Base-by-base conservation (phyloP, 805 yeast genomes). In the Metschnikowia continentalis region DNA sequence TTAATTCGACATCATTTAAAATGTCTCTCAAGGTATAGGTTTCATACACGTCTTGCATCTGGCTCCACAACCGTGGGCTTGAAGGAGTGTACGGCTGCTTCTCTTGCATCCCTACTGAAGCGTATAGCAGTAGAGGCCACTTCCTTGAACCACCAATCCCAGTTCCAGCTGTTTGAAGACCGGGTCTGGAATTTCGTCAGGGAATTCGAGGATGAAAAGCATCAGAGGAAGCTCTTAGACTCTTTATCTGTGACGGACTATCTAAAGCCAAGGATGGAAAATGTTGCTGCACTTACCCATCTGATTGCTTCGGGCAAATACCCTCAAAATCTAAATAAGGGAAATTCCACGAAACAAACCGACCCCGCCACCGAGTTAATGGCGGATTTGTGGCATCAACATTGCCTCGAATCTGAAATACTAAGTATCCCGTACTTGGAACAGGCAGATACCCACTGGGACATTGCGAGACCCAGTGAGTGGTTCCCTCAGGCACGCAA, bases 401-500 rank as follows among this genome's bases (percentile, higher is more conserved):
- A 47, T 30, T 45, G 33, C 15, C 46, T 53, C 19, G 46, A 50
- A 22, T 37, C 42, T 10, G 50, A 50, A 33, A 35, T 47, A 17
- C n/a, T 42, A 33, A 17, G 41, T 22, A 23, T 44, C 3, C 46
- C 42, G 23, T 10, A n/a, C 22, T 20, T 26, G 6, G 47, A 33
- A 10, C 53, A 50, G 36, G 54, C 51, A 1, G 51, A 53, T 20
- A 53, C 47, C 38, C 48, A 54, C 42, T 56, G 60, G 60, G 59
- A 55, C 14, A 48, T 58, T 13, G 43, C 50, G 5, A 65, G 71
- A 47, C 77, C 78, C 7, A 72, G 74, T 3, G 71, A 71, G 56
- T 87, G 96, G 90, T 94, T 77, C 61, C 96, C 98, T 0, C 82
- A 77, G 42, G 95, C 99, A 0, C 75, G 98, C 37, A 80, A 82